A percentile compares a stretch with the other conserved stretches of the same genome.
Conservation (phyloP, 257 asterid species). For the Solanum medicagineum region DNA sequence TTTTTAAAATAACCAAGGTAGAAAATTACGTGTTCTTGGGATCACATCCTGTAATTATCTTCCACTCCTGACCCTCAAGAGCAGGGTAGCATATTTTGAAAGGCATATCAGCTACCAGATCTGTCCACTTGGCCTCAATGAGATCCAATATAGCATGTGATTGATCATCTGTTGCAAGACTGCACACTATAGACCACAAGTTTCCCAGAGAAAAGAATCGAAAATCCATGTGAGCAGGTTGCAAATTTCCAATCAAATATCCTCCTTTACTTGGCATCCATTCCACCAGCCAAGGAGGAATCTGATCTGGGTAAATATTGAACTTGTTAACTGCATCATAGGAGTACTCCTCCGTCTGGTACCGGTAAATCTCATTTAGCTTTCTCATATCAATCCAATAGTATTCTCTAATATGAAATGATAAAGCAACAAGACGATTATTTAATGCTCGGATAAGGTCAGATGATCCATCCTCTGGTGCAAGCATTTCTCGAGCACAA, state of each 20-base stretch:
- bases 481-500: slow-evolving; percentile 67
- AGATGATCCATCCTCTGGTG: slow-evolving; percentile 57
- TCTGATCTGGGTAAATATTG: slow-evolving; percentile 73
- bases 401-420: slow-evolving; percentile 66
- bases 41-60: slow-evolving; percentile 63
- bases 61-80: slow-evolving; percentile 71
- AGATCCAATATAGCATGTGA: slow-evolving; percentile 65
- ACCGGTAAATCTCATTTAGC: slow-evolving; percentile 62
- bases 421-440: slow-evolving; percentile 63
- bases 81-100: slow-evolving; percentile 73
- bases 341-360: slow-evolving; percentile 73
- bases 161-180: slow-evolving; percentile 44
- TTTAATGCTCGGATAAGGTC: slow-evolving; percentile 58
- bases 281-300: slow-evolving; percentile 61
- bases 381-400: slow-evolving; percentile 66
- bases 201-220: slow-evolving; percentile 70
- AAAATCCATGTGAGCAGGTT: slow-evolving; percentile 81
- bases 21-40: slow-evolving; percentile 63
- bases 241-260: slow-evolving; percentile 57
- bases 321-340: slow-evolving; percentile 69
- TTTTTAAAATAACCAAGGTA: not conserved
- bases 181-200: slow-evolving; percentile 55
- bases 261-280: slow-evolving; percentile 80
- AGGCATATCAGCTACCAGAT: slow-evolving; percentile 71
- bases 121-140: slow-evolving; percentile 61